A percentile compares a stretch with the other conserved stretches of the same genome.
phyloP scores from a whole-genome alignment of 2,329 filamentous ascomycete species.

The Pestalotiopsis sp. region DNA sequence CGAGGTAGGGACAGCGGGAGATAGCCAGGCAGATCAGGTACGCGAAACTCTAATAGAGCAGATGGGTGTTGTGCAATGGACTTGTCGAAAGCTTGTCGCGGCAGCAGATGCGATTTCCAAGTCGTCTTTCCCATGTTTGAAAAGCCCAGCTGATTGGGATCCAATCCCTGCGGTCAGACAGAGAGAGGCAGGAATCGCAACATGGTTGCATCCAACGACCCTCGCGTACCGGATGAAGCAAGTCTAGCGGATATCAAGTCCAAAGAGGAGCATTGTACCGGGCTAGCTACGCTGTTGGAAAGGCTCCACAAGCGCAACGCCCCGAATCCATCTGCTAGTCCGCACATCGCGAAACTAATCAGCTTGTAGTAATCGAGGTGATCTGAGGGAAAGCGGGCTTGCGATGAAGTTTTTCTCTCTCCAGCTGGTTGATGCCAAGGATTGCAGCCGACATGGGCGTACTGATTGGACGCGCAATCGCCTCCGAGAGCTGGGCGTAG shows the following conservation, averaged over 20 bases:
- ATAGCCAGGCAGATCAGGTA: conserved; percentile 8
- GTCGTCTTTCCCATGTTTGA: not conserved
- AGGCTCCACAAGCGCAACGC: not conserved
- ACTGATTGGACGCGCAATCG: conserved; percentile 3
- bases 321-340: not conserved
- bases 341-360: not conserved
- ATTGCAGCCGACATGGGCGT: not conserved
- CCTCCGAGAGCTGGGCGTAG: not conserved
- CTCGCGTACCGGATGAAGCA: conserved; percentile 10
- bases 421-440: not conserved
- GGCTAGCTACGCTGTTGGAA: not conserved
- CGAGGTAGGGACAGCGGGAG: not conserved
- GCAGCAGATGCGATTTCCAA: conserved; percentile 1
- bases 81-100: conserved; percentile 5
- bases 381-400: not conserved
- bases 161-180: not conserved
- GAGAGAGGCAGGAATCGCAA: not conserved
- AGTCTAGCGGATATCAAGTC: conserved; percentile 4
- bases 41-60: conserved; percentile 5
- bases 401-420: not conserved
- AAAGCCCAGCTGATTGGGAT: conserved; percentile 2
- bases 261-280: not conserved
- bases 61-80: not conserved
- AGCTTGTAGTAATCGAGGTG: not conserved
- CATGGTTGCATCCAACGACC: not conserved